Evolutionary conservation across 2,329 filamentous ascomycete species (phyloP), one percentile per base, ranked within the genome.

Genomic region (Fusarium devonianum): DNA sequence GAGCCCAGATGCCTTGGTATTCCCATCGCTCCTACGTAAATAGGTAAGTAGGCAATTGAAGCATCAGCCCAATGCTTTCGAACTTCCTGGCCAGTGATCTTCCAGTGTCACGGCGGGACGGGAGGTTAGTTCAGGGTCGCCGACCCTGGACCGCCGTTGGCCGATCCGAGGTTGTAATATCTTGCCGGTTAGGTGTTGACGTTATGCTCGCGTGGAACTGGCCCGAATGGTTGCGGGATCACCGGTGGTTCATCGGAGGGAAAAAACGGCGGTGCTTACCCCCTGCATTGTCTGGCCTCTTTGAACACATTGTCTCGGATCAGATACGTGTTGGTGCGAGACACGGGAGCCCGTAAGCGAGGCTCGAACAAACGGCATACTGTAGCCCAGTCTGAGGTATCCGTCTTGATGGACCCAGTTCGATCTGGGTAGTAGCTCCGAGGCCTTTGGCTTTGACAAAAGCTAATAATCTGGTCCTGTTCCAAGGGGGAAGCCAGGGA

Each of bases 91-190:
- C n/a, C 23, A 10, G 23, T 30, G 28, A 30, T 4, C 28, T n/a
- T 12, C n/a, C 16, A n/a, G 16, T 25, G 13, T 7, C 14, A 33
- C 17, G 13, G 50, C 36, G 19, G 13, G 44, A 54, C 32, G 29
- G 19, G 39, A 34, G 17, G 21, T 35, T 49, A 22, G 19, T 53
- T 21, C 17, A 13, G 13, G 37, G 35, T 37, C 32, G 29, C 25
- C 33, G 7, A 25, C 10, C 18, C 25, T 45, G 29, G 51, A 58
- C 60, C 56, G 41, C 42, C 38, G 32, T 41, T 36, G 23, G 55
- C 32, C 41, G 56, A 56, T 58, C 46, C 48, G 44, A 32, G n/a
- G 35, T 30, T 25, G 11, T 19, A 14, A 18, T 7, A 13, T 9
- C 37, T 40, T 38, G 13, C 22, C 25, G 18, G 22, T 3, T 19